These are phyloP conservation scores for Globisporangium nunn DNA, from an alignment of 352 stramenopile genomes.

Conservation along the genomic window DNA sequence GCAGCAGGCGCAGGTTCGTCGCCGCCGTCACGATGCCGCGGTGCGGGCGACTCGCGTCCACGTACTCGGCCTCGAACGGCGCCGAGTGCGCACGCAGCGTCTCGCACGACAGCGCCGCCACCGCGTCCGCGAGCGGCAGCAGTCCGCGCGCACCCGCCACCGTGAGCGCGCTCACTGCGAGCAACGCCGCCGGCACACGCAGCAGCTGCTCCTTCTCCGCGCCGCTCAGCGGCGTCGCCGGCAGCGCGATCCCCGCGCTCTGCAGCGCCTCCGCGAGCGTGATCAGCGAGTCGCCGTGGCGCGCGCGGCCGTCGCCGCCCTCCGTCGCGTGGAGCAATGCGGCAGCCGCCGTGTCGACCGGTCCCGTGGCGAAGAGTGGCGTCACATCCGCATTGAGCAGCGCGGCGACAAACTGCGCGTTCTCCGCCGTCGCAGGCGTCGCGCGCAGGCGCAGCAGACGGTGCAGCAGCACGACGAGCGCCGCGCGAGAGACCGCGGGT, in stretches of 20 bases:
- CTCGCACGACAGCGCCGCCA: constrained; percentile 83
- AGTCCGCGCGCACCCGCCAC: constrained; percentile 60
- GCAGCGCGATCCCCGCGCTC: constrained; percentile 24
- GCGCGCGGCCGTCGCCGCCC: constrained; percentile 19
- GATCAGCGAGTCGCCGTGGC: constrained; percentile 10
- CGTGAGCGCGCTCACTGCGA: constrained; percentile 46
- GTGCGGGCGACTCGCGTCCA: constrained; percentile 75
- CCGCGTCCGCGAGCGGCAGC: constrained; percentile 58
- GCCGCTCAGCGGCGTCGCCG: constrained; percentile 22
- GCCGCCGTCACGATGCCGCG: constrained; percentile 83
- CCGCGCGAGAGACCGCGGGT: constrained; percentile 13
- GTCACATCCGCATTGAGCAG: constrained; percentile 60
- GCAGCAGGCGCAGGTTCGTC: constrained; percentile 78
- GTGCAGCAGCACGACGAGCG: constrained; percentile 25
- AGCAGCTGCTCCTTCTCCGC: constrained; percentile 32
- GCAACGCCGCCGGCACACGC: constrained; percentile 28
- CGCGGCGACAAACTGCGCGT: constrained; percentile 33
- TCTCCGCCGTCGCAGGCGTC: constrained; percentile 22
- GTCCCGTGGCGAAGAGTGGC: constrained; percentile 20
- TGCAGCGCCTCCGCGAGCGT: constrained; percentile 13
- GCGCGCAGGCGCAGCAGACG: constrained; percentile 15
- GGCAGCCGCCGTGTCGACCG: constrained; percentile 18
- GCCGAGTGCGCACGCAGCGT: constrained; percentile 44
- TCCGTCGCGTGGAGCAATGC: constrained; percentile 22
- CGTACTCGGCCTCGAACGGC: constrained; percentile 81